phyloP scores from a whole-genome alignment of 164 flowering plant genomes.

The Aristolochia contorta region DNA sequence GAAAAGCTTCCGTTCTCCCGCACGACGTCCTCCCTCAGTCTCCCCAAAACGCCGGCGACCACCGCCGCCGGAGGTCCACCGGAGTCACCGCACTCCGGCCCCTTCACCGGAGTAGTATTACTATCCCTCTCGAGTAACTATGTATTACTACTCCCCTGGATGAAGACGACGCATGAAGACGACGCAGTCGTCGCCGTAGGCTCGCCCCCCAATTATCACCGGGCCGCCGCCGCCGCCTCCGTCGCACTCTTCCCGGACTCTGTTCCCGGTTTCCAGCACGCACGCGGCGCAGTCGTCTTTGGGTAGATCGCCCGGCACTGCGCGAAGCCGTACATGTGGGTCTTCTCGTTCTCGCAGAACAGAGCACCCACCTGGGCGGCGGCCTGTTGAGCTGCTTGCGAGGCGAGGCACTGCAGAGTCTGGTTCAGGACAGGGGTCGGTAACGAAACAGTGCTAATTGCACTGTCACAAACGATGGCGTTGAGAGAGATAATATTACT shows the following conservation, averaged over 20 bases:
- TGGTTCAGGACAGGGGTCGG: not conserved
- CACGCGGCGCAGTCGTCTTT: not conserved
- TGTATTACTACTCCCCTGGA: not conserved
- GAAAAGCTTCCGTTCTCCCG: not conserved
- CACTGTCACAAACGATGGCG: not conserved
- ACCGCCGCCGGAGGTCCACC: not conserved
- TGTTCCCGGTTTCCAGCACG: not conserved
- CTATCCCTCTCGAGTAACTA: too few species aligned
- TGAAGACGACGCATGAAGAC: not conserved
- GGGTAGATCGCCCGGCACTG: not conserved
- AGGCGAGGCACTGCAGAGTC: not conserved
- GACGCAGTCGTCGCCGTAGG: slow-evolving; percentile 3
- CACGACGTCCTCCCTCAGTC: not conserved
- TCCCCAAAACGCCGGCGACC: not conserved
- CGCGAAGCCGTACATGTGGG: not conserved
- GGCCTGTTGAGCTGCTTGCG: not conserved
- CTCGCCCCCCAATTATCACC: not conserved
- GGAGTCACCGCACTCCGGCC: slow-evolving; percentile 3
- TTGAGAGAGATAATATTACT: not conserved
- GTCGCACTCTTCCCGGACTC: not conserved
- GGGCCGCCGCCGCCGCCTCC: not conserved
- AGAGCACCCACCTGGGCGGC: too few species aligned
- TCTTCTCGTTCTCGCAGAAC: not conserved
- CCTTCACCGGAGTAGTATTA: too few species aligned
- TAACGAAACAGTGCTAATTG: not conserved